Evolutionary conservation across 2,329 filamentous ascomycete species (phyloP), one percentile per base, ranked within the genome.

Genomic region (Epichloe glyceriae): DNA sequence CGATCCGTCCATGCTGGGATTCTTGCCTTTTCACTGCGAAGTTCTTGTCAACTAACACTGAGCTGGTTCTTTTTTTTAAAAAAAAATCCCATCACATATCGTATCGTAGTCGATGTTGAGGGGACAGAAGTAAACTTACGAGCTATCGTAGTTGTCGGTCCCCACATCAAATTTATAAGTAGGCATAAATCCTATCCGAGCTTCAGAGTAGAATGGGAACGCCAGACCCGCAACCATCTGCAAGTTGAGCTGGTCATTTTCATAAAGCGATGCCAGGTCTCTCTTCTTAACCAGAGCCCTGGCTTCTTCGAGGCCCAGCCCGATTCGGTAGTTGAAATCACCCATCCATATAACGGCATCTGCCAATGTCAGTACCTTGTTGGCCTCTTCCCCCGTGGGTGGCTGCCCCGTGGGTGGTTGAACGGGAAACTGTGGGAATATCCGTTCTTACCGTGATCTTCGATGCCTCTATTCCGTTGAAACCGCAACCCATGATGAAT

Each of bases 1-100:
- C 93, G 86, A 67, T 98, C 93, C 54, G 90, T 96, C 93, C 93
- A 98, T 0, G 93, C 93, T 3, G 93, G 93, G 55, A 97, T 96
- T 15, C 93, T 83, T 50, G 85, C 82, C 66, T 98, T 98, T 61
- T 97, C 91, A 46, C 83, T 86, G 47, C 14, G 12, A 11, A 2
- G 14, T n/a, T 4, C 14, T n/a, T 26, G 43, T 45, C n/a, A 45
- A 11, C 26, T 5, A 10, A 12, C 20, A 14, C n/a, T 15, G 37
- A 8, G 45, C n/a, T 47, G 7, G 3, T 5, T 12, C 7, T 44
- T 8, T 19, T 30, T 10, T 30, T n/a, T 10, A 26, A 26, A 26
- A 26, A 20, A 20, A 19, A 42, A 22, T 19, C 3, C 20, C 15
- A 5, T 11, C 42, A n/a, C 42, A 1, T 6, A 44, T 30, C 4